Evolutionary conservation across 805 yeast genomes (phyloP), one percentile per base, ranked within the genome.

Genomic region (Nakazawaea molendinolei): DNA sequence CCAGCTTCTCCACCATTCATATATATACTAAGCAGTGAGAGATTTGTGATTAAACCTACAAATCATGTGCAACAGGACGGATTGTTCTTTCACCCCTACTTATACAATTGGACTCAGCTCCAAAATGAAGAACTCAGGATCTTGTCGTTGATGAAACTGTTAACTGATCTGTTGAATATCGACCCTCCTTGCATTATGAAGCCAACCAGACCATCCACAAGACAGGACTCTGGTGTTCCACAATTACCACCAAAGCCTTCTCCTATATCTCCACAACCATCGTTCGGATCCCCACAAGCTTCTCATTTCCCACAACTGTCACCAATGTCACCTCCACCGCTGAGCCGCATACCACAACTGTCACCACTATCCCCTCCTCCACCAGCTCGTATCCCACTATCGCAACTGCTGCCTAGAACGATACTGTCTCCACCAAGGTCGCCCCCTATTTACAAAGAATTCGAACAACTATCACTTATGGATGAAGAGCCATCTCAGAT

Each of bases 21-120:
- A 1, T 82, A 65, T 49, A 72, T 87, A 8, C 76, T 80, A 2
- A 67, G 76, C n/a, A 61, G 60, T 23, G 50, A 56, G 17, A 52
- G 51, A 10, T 63, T 65, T 58, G 52, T 64, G 23, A 52, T 80
- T 13, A 63, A 63, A 27, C 81, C 87, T 0, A 79, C 81, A 18
- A 78, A 75, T 44, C 65, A 71, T 46, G 72, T 85, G 3, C 95
- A 84, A 53, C 56, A 73, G 10, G 82, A 69, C 54, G 96, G 96
- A 1, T 58, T 61, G 31, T 68, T 86, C 36, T 82, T 78, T 51
- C 79, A 81, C 46, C 90, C 92, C 0, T 69, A 67, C 38, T 53
- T 83, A 28, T 55, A 78, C n/a, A 61, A 58, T 19, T 84, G 94
- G 95, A 9, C 13, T 5, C 25, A 30, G 1, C 16, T 13, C 5